phyloP scores from a whole-genome alignment of 495 filamentous ascomycete species.

The Lophiotrema nucula region DNA sequence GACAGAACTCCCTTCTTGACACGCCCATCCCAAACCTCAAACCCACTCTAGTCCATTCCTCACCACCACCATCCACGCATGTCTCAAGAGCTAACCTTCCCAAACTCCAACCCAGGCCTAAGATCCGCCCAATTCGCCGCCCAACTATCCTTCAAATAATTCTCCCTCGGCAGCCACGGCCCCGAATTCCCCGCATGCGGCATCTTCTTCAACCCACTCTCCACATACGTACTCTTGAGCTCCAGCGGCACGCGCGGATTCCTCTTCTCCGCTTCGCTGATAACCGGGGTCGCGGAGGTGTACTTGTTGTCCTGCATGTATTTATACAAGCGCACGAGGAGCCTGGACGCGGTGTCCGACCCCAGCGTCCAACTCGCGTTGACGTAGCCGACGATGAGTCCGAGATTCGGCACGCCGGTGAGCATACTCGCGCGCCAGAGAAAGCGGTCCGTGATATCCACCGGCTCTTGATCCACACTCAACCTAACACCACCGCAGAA shows the following conservation, averaged over 20 bases:
- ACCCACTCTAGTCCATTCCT: too few relatives aligned
- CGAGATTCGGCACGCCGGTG: constrained; percentile 57
- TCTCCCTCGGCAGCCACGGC: constrained; percentile 56
- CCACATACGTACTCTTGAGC: constrained; percentile 55
- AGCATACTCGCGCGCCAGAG: constrained; percentile 63
- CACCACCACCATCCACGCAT: neutral
- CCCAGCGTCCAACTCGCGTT: constrained; percentile 62
- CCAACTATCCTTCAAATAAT: constrained; percentile 55
- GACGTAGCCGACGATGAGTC: constrained; percentile 57
- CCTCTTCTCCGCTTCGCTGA: constrained; percentile 34
- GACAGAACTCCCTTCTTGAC: too few relatives aligned
- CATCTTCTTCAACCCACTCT: constrained; percentile 40
- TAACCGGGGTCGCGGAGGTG: constrained; percentile 35
- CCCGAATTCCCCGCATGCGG: constrained; percentile 50
- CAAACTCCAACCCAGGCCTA: constrained; percentile 40
- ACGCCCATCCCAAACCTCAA: neutral
- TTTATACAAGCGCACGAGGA: constrained; percentile 49
- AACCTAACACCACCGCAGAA: constrained; percentile 53
- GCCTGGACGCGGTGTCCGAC: constrained; percentile 53
- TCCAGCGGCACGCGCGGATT: constrained; percentile 46
- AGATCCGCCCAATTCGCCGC: constrained; percentile 51
- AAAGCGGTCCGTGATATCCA: constrained; percentile 49
- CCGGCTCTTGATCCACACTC: constrained; percentile 54
- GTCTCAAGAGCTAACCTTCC: constrained; percentile 5
- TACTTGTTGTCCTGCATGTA: constrained; percentile 45